phyloP scores from a whole-genome alignment of 345 rosid genomes.

The Lumnitzera littorea region DNA sequence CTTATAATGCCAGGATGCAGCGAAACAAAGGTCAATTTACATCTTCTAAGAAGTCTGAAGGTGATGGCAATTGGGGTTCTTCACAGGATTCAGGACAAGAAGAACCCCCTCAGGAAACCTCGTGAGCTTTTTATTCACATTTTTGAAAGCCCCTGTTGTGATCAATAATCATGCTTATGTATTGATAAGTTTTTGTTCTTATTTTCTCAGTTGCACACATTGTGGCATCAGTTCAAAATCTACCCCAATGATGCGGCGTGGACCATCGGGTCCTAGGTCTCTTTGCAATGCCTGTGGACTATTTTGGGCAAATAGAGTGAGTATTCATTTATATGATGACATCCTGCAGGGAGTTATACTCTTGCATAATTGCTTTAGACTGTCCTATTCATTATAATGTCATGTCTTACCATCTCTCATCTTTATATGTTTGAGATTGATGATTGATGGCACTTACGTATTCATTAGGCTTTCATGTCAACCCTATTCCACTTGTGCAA shows the following conservation, averaged over 20 bases:
- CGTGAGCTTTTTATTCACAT: slow-evolving; percentile 38
- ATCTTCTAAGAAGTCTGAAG: slow-evolving; percentile 71
- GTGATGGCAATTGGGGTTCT: slow-evolving; percentile 43
- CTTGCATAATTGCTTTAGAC: background rate
- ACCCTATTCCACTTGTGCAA: too few species aligned
- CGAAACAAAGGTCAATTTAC: slow-evolving; percentile 98
- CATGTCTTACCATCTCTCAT: too few species aligned
- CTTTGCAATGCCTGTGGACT: slow-evolving; percentile 99
- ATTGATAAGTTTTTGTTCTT: too few species aligned
- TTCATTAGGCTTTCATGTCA: too few species aligned
- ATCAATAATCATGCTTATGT: too few species aligned
- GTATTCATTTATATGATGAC: slow-evolving; percentile 12
- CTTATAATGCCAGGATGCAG: slow-evolving; percentile 64
- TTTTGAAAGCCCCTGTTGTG: background rate
- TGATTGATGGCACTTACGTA: too few species aligned
- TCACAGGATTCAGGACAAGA: slow-evolving; percentile 68
- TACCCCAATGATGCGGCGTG: slow-evolving; percentile 99
- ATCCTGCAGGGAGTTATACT: background rate
- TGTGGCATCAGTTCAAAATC: slow-evolving; percentile 79
- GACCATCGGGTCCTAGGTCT: slow-evolving; percentile 93
- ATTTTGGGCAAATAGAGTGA: slow-evolving; percentile 86
- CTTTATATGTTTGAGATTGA: too few species aligned
- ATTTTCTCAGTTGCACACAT: slow-evolving; percentile 65
- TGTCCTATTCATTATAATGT: background rate
- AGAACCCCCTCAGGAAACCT: slow-evolving; percentile 53